Evolutionary conservation across 2,329 filamentous ascomycete species (phyloP).

Genomic region (Colletotrichum sublineola): DNA sequence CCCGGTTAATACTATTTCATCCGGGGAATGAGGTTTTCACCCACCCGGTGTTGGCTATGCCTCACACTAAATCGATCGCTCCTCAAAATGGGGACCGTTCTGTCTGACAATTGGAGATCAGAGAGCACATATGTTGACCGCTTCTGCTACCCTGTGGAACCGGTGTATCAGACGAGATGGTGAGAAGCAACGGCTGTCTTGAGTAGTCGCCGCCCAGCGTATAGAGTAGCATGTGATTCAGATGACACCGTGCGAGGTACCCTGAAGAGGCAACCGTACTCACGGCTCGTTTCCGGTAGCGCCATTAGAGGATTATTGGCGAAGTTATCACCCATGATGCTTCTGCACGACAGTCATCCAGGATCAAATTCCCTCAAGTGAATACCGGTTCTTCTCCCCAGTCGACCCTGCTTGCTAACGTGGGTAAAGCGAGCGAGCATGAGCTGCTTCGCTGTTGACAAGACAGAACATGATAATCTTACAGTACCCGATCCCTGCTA

Average conservation of each 20-base stretch:
- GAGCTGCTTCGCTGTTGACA: background rate
- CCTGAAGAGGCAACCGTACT: background rate
- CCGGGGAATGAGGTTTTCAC: background rate
- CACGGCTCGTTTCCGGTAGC: background rate
- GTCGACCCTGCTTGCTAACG: constrained; percentile 4
- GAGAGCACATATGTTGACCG: background rate
- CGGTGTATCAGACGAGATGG: constrained; percentile 11
- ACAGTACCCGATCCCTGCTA: constrained; percentile 2
- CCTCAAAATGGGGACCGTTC: background rate
- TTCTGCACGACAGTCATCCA: background rate
- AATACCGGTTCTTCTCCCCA: background rate
- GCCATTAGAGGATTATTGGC: background rate
- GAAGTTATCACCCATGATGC: background rate
- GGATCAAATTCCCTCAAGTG: background rate
- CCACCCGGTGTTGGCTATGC: background rate
- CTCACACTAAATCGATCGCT: background rate
- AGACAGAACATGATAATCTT: constrained; percentile 6
- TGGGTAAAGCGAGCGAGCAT: background rate
- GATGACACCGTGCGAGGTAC: background rate
- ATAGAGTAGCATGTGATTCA: background rate
- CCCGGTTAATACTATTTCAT: constrained; percentile 20
- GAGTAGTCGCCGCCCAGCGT: background rate
- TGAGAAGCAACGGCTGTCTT: constrained; percentile 1
- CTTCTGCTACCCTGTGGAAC: constrained; percentile 3
- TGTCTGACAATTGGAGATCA: background rate